These are phyloP conservation scores for Fagus sylvatica DNA, from an alignment of 306 rosid species.

Conservation along the genomic window DNA sequence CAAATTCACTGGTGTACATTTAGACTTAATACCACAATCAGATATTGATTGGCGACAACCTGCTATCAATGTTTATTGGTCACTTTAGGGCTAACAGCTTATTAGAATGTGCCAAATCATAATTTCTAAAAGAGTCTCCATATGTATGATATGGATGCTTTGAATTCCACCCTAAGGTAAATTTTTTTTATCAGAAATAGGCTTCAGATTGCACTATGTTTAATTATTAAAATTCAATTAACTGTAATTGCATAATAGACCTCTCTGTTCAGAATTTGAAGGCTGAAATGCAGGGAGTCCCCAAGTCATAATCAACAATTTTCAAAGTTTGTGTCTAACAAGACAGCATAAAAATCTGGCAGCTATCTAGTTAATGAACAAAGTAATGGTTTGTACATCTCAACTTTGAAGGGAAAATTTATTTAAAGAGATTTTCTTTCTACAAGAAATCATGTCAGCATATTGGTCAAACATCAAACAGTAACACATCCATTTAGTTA, in stretches of 20 bases:
- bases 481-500: background rate
- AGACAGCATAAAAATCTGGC: background rate
- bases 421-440: background rate
- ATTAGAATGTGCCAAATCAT: background rate
- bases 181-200: background rate
- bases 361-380: background rate
- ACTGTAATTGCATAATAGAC: no score
- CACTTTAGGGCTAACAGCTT: background rate
- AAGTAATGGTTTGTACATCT: background rate
- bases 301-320: background rate
- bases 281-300: background rate
- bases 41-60: background rate
- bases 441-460: background rate
- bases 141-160: background rate
- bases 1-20: no score
- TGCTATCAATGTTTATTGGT: background rate
- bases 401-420: background rate
- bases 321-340: background rate
- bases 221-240: no score
- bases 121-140: background rate
- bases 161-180: background rate
- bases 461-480: background rate
- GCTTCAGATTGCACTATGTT: background rate
- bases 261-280: background rate
- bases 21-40: background rate